phyloP scores from a whole-genome alignment of 2,329 filamentous ascomycete genomes.

The Nannizziopsis arthrosporioides region DNA sequence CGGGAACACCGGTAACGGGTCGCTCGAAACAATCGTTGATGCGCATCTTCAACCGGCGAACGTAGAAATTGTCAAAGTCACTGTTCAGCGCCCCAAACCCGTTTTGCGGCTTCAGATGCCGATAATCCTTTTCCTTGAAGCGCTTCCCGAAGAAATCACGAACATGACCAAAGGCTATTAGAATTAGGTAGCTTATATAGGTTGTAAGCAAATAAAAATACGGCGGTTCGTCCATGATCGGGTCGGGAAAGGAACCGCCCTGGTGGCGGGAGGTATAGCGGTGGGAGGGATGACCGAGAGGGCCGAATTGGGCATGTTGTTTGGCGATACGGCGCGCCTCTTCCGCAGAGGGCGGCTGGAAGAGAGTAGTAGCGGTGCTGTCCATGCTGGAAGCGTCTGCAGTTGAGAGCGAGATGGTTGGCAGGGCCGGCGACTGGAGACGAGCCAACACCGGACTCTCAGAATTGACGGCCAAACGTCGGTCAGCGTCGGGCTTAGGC shows the following conservation, averaged over 20 bases:
- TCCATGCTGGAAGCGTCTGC: slow-evolving; percentile 65
- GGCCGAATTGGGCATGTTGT: slow-evolving; percentile 83
- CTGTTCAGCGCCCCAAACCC: slow-evolving; percentile 93
- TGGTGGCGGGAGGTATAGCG: slow-evolving; percentile 81
- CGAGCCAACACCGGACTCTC: slow-evolving; percentile 49
- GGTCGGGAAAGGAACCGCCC: slow-evolving; percentile 66
- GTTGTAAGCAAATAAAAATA: slow-evolving; percentile 96
- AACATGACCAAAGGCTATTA: slow-evolving; percentile 90
- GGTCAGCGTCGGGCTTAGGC: slow-evolving; percentile 50
- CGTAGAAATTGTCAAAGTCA: slow-evolving; percentile 98
- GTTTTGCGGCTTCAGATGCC: slow-evolving; percentile 66
- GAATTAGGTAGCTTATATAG: slow-evolving; percentile 92
- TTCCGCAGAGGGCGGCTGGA: slow-evolving; percentile 74
- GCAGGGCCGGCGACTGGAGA: slow-evolving; percentile 63
- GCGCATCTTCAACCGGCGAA: slow-evolving; percentile 78
- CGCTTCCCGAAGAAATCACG: slow-evolving; percentile 97
- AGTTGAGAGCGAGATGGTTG: slow-evolving; percentile 81
- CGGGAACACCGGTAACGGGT: slow-evolving; percentile 84
- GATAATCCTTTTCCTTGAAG: slow-evolving; percentile 79
- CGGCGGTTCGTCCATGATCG: slow-evolving; percentile 86
- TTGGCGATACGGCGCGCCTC: slow-evolving; percentile 65
- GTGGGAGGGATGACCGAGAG: slow-evolving; percentile 66
- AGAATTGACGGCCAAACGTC: slow-evolving; percentile 32
- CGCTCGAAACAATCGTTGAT: slow-evolving; percentile 96
- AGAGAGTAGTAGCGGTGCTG: slow-evolving; percentile 59